Evolutionary conservation across 768 basidiomycete species (phyloP).

Genomic region (Rhizopogon salebrosus): DNA sequence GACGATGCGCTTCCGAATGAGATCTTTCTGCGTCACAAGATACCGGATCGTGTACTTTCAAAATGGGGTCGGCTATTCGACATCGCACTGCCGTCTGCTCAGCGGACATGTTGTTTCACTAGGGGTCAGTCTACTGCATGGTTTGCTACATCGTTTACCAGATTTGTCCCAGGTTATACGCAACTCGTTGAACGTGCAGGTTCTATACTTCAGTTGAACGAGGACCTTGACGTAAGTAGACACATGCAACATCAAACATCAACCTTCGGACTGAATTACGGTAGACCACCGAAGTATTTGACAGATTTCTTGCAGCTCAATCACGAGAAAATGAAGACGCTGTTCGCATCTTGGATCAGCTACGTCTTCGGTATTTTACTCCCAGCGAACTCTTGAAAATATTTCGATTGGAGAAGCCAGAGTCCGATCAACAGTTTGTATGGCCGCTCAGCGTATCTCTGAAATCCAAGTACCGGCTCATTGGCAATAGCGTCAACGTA

Average conservation of each 20-base stretch:
- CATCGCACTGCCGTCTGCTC: conserved; percentile 61
- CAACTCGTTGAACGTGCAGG: conserved; percentile 74
- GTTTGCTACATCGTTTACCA: not conserved
- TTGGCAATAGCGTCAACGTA: conserved; percentile 84
- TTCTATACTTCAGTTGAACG: conserved; percentile 71
- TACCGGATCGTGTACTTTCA: conserved; percentile 57
- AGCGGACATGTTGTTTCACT: conserved; percentile 75
- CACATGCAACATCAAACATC: not conserved
- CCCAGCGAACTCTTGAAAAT: conserved; percentile 67
- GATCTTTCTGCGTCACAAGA: conserved; percentile 22
- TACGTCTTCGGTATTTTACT: conserved; percentile 72
- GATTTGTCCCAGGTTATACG: conserved; percentile 52
- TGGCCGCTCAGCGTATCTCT: conserved; percentile 61
- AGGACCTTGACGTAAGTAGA: conserved; percentile 52
- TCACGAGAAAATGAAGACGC: conserved; percentile 35
- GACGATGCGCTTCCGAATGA: conserved; percentile 9
- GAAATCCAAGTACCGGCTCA: conserved; percentile 70
- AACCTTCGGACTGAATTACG: not conserved
- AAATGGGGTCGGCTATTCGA: conserved; percentile 83
- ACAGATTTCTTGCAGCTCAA: conserved; percentile 47
- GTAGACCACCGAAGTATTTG: conserved; percentile 59
- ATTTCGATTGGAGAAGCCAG: conserved; percentile 45
- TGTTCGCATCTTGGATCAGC: conserved; percentile 48
- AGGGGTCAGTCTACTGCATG: conserved; percentile 40
- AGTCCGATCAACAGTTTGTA: conserved; percentile 31